Base-by-base conservation (phyloP, 768 basidiomycete genomes). In the Podaxis pistillaris region DNA sequence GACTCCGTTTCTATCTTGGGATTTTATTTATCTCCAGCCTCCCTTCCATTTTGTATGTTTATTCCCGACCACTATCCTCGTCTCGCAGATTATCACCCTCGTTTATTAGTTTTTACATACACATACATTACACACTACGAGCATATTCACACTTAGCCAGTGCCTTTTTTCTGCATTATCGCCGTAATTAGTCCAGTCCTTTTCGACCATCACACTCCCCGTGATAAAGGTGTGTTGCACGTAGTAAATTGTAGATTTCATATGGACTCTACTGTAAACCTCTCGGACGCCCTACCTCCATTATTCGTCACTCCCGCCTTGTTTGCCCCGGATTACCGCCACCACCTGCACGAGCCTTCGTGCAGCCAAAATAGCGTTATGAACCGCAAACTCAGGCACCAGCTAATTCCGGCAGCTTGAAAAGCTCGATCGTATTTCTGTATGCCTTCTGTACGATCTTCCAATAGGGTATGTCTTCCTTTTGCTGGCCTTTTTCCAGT, bases 371-470 rank as follows among this genome's bases (percentile, higher is more conserved):
- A 2, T 9, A 33, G 33, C 33, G 33, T 33, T 33, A 33, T 12
- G 19, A n/a, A 30, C n/a, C 0, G 7, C 3, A 37, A 22, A 12
- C 33, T 61, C 52, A 61, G 6, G 52, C 40, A 55, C 47, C 53
- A 24, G 26, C 41, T 26, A 61, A 54, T 17, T 61, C 60, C n/a
- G 53, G 52, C 13, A 61, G 28, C 33, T 47, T 36, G 33, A 61
- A 61, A 17, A 61, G 41, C 3, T 55, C 52, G 17, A 61, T 44
- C 7, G 60, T 55, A 24, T 61, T 61, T 28, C 46, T 61, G 44
- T 54, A 61, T 22, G 60, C 60, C 28, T 55, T 54, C 28, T 61
- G 60, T 3, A 54, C 60, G 22, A 61, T 61, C 19, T 53, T 46
- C 60, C 38, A 55, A 46, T 44, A 61, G 19, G 60, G 60, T 22